Percentiles rank a stretch among this genome's conserved stretches.
These are phyloP conservation scores for Ophiostoma ulmi DNA, from an alignment of 2,329 filamentous ascomycete species.

Conservation along the genomic window DNA sequence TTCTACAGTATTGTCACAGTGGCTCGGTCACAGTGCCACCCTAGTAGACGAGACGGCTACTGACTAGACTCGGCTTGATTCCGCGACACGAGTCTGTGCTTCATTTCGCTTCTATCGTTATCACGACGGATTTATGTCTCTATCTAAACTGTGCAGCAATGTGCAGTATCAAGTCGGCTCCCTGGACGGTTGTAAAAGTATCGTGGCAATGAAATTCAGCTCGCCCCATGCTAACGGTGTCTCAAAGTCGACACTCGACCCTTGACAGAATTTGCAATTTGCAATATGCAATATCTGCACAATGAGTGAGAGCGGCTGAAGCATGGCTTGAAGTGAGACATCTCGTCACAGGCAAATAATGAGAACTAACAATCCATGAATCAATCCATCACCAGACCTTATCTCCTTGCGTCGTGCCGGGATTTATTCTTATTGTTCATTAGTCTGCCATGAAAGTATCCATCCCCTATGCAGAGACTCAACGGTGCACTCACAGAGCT, in stretches of 20 bases:
- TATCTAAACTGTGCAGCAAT: background rate
- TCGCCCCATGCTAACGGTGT: background rate
- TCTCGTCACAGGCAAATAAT: background rate
- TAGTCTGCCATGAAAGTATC: background rate
- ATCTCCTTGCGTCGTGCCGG: background rate
- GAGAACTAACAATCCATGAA: background rate
- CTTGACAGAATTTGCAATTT: too few relatives aligned
- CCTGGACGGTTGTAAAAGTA: too few relatives aligned
- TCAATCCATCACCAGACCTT: background rate
- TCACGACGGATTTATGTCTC: background rate
- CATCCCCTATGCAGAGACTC: background rate
- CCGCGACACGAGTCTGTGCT: conserved; percentile 7
- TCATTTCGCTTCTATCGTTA: background rate
- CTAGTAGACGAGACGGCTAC: background rate
- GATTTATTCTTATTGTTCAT: background rate
- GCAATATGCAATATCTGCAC: background rate
- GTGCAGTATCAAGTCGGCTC: background rate
- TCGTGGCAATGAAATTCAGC: background rate
- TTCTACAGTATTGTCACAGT: background rate
- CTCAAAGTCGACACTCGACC: background rate
- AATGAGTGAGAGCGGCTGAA: background rate
- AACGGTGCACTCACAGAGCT: conserved; percentile 1
- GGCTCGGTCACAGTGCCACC: background rate
- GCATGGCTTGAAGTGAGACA: background rate
- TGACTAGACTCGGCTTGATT: background rate